Evolutionary conservation across 2,329 filamentous ascomycete species (phyloP), one percentile per base, ranked within the genome.

Genomic region (Chaetomiaceae sp.): DNA sequence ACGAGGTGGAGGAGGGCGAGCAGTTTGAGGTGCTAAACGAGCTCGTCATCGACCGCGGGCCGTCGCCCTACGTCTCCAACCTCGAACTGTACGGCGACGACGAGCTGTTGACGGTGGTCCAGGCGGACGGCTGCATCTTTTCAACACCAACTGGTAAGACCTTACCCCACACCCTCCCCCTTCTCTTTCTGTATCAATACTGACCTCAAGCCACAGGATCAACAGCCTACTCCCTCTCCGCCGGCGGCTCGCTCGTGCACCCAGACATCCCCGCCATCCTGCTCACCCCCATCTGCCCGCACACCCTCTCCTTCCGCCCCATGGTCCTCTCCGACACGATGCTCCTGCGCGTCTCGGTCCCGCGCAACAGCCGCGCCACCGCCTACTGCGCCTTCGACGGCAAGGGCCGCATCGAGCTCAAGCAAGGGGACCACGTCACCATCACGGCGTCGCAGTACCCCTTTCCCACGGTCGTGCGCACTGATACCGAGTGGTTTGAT

Each of bases 21-120:
- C 91, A 96, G 65, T 97, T 96, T 60, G 94, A 99, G 73, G 92
- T 99, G 19, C 83, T 99, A 60, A 99, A 99, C 72, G 94, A 99
- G 74, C 84, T 99, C 47, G 92, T 99, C 70, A 97, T 99, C 64
- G 94, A 99, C 73, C 89, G 94, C 56, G 94, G 94, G 59, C 94
- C 94, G 65, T 95, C 89, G 15, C 91, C 92, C 19, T 99, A 97
- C 68, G 92, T 99, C 55, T 97, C 92, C 39, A 95, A 96, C 72
- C 79, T 99, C 36, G 94, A 99, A 73, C 79, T 99, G 11, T 97
- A 95, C 69, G 94, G 91, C 59, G 94, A 99, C 67, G 88, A 95
- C 66, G 90, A 95, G 70, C 85, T 96, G 39, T 80, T 99, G 63
- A 99, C 94, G 15, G 89, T 96, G 47, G 89, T 99, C 44, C 91